phyloP scores from a whole-genome alignment of 2,329 filamentous ascomycete genomes.

The Purpureocillium takamizusanense region DNA sequence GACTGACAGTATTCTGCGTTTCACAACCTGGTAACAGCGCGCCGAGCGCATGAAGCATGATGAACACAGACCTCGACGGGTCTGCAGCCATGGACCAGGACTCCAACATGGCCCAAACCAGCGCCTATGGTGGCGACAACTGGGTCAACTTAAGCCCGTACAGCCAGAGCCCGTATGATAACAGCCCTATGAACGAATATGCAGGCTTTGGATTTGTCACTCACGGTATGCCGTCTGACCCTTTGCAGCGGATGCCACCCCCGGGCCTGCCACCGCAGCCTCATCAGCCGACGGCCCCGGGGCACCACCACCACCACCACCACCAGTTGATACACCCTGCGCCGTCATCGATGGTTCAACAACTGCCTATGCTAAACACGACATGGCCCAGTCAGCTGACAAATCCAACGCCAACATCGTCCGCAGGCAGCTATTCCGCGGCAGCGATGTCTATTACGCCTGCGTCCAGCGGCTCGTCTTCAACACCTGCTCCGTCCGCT shows the following conservation, averaged over 20 bases:
- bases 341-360: conserved; percentile 38
- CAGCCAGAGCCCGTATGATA: conserved; percentile 45
- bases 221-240: conserved; percentile 41
- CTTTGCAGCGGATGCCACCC: conserved; percentile 44
- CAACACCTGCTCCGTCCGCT: conserved; percentile 2
- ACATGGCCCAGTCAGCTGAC: conserved; percentile 79
- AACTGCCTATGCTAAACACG: conserved; percentile 61
- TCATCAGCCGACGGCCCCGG: conserved; percentile 10
- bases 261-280: conserved; percentile 31
- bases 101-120: conserved; percentile 19
- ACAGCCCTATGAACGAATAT: conserved; percentile 57
- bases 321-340: conserved; percentile 23
- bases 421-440: conserved; percentile 43
- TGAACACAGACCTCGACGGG: conserved; percentile 23
- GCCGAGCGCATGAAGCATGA: conserved; percentile 11
- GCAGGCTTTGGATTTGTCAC: conserved; percentile 49
- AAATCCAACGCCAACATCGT: conserved; percentile 47
- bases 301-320: conserved; percentile 13
- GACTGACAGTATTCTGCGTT: neutral
- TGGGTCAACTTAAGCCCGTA: conserved; percentile 54
- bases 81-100: conserved; percentile 21
- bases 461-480: conserved; percentile 39
- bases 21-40: neutral
- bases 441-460: conserved; percentile 51
- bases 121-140: conserved; percentile 30